Evolutionary conservation across 1,139 yeast species (phyloP), one percentile per base, ranked within the genome.

Genomic region (Pichia sp.): DNA sequence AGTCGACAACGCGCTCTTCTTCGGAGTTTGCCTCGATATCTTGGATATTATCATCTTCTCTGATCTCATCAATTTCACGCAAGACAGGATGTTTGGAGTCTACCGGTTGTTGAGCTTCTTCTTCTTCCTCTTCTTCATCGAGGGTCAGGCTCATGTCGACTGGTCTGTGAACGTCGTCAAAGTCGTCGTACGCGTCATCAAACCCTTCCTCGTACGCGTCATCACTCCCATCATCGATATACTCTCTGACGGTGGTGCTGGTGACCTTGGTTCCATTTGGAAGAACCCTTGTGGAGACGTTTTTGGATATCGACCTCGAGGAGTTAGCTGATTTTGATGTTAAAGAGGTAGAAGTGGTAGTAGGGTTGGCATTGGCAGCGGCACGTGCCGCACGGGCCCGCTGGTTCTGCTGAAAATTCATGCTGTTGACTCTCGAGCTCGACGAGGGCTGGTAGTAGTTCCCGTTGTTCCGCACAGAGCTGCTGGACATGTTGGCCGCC

Each of bases 241-340:
- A 58, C 34, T 52, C 54, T 46, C 57, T 59, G 15, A 55, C 55
- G 2, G 57, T 53, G 19, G 58, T 57, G 23, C 57, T 59, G 19
- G 54, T 51, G 8, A 59, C 59, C 42, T 45, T 57, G 1, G 61
- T 57, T 7, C 62, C 62, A 47, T 59, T 47, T 16, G 61, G 50
- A 16, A 59, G 47, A 7, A 57, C 31, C 38, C 43, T 59, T 1
- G 61, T 53, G 31, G 16, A 52, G 5, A 48, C 48, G 47, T 54
- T 52, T 47, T 51, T 54, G 29, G 52, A 29, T 4, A 51, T 52
- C 16, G 57, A 51, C 13, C 48, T 50, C 10, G 49, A 30, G 13
- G 32, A 8, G 10, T 38, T 23, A 16, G 34, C 4, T 10, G 48
- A 29, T 29, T 26, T 30, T 41, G 15, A 8, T 41, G 31, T 11